A percentile compares a stretch with the other conserved stretches of the same genome.
Conservation (phyloP, 805 yeast genomes). For the Candida qinlingensis region DNA sequence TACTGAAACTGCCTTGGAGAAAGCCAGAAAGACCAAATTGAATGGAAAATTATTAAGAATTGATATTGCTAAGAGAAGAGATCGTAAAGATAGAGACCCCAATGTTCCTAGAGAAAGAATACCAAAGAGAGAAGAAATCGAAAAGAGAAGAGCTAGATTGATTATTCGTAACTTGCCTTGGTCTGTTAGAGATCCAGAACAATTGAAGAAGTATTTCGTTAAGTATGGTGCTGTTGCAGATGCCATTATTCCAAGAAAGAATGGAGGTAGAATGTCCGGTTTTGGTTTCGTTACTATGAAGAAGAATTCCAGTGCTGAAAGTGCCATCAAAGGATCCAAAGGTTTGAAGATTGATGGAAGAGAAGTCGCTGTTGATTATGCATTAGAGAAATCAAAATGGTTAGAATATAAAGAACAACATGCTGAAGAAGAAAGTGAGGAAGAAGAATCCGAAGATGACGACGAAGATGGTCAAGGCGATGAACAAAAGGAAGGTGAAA, state of each 20-base stretch:
- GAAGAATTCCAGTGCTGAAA: constrained; percentile 68
- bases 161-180: constrained; percentile 93
- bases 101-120: not conserved
- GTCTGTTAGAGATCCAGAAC: constrained; percentile 79
- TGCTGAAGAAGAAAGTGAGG: constrained; percentile 29
- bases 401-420: constrained; percentile 43
- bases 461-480: constrained; percentile 23
- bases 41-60: constrained; percentile 63
- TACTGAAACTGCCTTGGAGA: constrained; percentile 65
- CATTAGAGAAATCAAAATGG: constrained; percentile 87
- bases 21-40: constrained; percentile 61
- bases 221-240: constrained; percentile 84
- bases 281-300: constrained; percentile 93
- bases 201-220: constrained; percentile 61
- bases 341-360: constrained; percentile 85
- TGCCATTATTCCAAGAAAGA: constrained; percentile 82
- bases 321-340: constrained; percentile 68
- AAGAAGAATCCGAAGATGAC: constrained; percentile 26
- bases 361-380: constrained; percentile 90
- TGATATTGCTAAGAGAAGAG: constrained; percentile 91
- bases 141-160: constrained; percentile 78
- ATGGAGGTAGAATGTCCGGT: constrained; percentile 87
- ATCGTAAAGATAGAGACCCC: constrained; percentile 41
- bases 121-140: constrained; percentile 36
- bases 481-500: constrained; percentile 16